Conservation (phyloP, 257 asterid genomes). For the Ilex aquifolium region DNA sequence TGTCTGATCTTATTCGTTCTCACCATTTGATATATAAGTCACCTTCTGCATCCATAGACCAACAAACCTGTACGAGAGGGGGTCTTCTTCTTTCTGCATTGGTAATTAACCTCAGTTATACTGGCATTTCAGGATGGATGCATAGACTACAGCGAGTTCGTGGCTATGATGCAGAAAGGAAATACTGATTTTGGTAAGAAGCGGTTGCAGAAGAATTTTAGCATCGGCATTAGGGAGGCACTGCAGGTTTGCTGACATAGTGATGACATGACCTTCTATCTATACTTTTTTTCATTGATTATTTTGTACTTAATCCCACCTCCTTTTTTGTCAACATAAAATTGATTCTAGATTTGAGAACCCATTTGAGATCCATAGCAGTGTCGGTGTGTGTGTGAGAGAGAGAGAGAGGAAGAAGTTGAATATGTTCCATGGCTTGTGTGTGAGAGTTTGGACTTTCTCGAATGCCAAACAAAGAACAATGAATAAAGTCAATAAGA, state of each 20-base stretch:
- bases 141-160: slow-evolving; percentile 49
- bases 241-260: slow-evolving; percentile 17
- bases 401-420: too few relatives aligned
- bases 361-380: too few relatives aligned
- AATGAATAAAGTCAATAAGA: too few relatives aligned
- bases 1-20: too few relatives aligned
- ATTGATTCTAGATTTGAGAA: too few relatives aligned
- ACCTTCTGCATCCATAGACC: too few relatives aligned
- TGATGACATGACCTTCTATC: neutral
- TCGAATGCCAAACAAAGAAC: too few relatives aligned
- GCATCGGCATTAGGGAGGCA: slow-evolving; percentile 17
- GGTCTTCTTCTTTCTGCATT: neutral
- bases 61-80: too few relatives aligned
- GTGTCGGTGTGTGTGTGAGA: too few relatives aligned
- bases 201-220: slow-evolving; percentile 13
- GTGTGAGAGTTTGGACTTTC: too few relatives aligned
- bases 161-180: slow-evolving; percentile 49
- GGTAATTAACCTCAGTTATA: neutral
- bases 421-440: too few relatives aligned
- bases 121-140: slow-evolving; percentile 34
- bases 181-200: slow-evolving; percentile 33
- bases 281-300: neutral
- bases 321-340: too few relatives aligned
- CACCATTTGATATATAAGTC: neutral
- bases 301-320: slow-evolving; percentile 5